Evolutionary conservation across 495 filamentous ascomycete species (phyloP).

Genomic region (Cairneyella variabilis): DNA sequence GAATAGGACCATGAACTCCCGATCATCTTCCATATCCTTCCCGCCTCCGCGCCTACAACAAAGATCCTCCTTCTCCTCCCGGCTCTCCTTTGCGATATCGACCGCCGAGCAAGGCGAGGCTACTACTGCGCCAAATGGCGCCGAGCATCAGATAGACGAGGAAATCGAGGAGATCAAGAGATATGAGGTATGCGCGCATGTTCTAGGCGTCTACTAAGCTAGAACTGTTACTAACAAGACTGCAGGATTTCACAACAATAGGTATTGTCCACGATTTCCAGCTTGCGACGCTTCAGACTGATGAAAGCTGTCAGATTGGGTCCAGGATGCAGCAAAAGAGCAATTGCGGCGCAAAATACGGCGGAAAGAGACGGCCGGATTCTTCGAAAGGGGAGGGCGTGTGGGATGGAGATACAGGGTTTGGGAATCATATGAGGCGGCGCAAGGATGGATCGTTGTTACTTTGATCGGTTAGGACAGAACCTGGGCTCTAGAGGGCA

Average conservation of each 20-base stretch:
- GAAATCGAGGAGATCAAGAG: slow-evolving; percentile 97
- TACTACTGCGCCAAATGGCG: slow-evolving; percentile 33
- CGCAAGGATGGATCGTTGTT: slow-evolving; percentile 97
- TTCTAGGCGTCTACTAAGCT: not conserved
- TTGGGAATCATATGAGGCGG: slow-evolving; percentile 88
- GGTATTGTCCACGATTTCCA: slow-evolving; percentile 35
- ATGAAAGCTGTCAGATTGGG: slow-evolving; percentile 61
- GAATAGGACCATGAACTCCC: slow-evolving; percentile 53
- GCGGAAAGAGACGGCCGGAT: slow-evolving; percentile 67
- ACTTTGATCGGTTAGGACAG: slow-evolving; percentile 66
- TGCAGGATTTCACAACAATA: slow-evolving; percentile 84
- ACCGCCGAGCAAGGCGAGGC: slow-evolving; percentile 57
- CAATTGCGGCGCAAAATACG: slow-evolving; percentile 74
- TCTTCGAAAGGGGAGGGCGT: slow-evolving; percentile 68
- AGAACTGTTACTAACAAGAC: slow-evolving; percentile 9
- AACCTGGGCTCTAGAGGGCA: not conserved
- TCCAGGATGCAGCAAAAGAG: slow-evolving; percentile 93
- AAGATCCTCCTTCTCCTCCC: slow-evolving; percentile 61
- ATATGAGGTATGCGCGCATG: slow-evolving; percentile 63
- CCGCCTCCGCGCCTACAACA: slow-evolving; percentile 35
- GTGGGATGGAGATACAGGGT: slow-evolving; percentile 80
- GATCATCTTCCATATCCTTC: slow-evolving; percentile 53
- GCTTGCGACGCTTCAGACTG: slow-evolving; percentile 3
- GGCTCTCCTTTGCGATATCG: slow-evolving; percentile 68
- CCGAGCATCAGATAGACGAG: slow-evolving; percentile 71